Conservation (phyloP, 2,329 filamentous ascomycete species). For the Stachybotrys echinatus region DNA sequence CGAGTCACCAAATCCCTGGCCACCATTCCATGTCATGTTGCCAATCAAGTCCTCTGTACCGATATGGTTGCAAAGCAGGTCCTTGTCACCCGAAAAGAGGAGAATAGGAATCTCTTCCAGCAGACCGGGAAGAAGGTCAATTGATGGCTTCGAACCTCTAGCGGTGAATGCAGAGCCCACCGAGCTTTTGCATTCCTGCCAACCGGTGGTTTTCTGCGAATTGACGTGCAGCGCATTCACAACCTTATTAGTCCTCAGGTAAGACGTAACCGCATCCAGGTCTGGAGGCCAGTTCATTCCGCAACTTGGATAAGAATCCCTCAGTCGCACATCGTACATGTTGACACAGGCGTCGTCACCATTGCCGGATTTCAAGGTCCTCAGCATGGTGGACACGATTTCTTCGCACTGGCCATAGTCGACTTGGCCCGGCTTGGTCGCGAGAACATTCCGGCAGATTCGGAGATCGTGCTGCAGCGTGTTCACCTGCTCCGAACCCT, state of each 20-base stretch:
- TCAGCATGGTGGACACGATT: constrained; percentile 69
- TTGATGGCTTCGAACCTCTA: constrained; percentile 64
- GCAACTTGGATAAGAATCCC: constrained; percentile 74
- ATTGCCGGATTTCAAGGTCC: constrained; percentile 52
- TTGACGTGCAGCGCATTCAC: constrained; percentile 76
- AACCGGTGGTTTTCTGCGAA: constrained; percentile 75
- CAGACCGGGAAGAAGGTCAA: constrained; percentile 71
- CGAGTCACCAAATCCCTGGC: constrained; percentile 88
- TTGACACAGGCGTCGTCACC: constrained; percentile 67
- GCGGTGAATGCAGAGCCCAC: constrained; percentile 70
- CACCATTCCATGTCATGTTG: constrained; percentile 87
- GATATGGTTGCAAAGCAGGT: constrained; percentile 95
- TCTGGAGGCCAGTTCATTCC: constrained; percentile 99
- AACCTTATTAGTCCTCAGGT: constrained; percentile 79
- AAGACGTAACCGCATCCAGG: constrained; percentile 69
- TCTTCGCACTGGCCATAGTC: constrained; percentile 68
- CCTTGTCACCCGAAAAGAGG: constrained; percentile 88
- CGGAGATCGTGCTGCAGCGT: constrained; percentile 64
- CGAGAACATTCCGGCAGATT: constrained; percentile 61
- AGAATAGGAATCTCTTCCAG: constrained; percentile 73
- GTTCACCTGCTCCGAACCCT: constrained; percentile 58
- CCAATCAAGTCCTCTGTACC: constrained; percentile 89
- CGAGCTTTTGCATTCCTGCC: constrained; percentile 81
- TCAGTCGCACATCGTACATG: constrained; percentile 94
- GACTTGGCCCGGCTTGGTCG: constrained; percentile 44